These are phyloP conservation scores for Nadsonia fulvescens DNA, from an alignment of 805 yeast genomes.

Conservation along the genomic window DNA sequence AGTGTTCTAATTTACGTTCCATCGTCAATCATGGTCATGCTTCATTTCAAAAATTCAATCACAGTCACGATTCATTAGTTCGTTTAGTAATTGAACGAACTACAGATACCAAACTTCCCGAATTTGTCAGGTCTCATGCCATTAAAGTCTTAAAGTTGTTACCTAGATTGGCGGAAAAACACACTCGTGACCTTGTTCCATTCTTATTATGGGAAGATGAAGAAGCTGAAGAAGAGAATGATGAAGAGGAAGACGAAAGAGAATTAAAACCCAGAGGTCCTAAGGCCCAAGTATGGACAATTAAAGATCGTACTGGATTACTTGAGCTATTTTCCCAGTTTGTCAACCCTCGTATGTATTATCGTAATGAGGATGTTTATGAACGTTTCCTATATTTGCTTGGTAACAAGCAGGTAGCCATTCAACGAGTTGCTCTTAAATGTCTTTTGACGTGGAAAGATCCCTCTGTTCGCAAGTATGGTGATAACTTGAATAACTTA, in stretches of 20 bases:
- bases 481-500: slow-evolving; percentile 53
- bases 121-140: slow-evolving; percentile 34
- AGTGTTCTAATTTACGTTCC: too few relatives aligned
- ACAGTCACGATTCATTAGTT: too few relatives aligned
- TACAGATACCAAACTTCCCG: slow-evolving; percentile 19
- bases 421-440: slow-evolving; percentile 58
- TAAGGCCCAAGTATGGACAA: slow-evolving; percentile 12
- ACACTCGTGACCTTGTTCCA: slow-evolving; percentile 39
- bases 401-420: slow-evolving; percentile 38
- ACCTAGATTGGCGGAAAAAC: slow-evolving; percentile 54
- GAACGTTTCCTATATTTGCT: slow-evolving; percentile 35
- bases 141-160: slow-evolving; percentile 37
- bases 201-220: slow-evolving; percentile 28
- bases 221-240: slow-evolving; percentile 14
- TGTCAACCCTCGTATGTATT: slow-evolving; percentile 38
- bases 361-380: slow-evolving; percentile 34
- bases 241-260: slow-evolving; percentile 12
- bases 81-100: too few relatives aligned
- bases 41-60: too few relatives aligned
- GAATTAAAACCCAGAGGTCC: too few relatives aligned
- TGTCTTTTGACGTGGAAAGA: slow-evolving; percentile 50
- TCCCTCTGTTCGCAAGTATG: slow-evolving; percentile 42
- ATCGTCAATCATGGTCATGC: too few relatives aligned
- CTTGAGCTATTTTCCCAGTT: slow-evolving; percentile 48
- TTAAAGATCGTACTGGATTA: slow-evolving; percentile 21